Evolutionary conservation across 345 rosid species (phyloP).

Genomic region (Populus tremula): DNA sequence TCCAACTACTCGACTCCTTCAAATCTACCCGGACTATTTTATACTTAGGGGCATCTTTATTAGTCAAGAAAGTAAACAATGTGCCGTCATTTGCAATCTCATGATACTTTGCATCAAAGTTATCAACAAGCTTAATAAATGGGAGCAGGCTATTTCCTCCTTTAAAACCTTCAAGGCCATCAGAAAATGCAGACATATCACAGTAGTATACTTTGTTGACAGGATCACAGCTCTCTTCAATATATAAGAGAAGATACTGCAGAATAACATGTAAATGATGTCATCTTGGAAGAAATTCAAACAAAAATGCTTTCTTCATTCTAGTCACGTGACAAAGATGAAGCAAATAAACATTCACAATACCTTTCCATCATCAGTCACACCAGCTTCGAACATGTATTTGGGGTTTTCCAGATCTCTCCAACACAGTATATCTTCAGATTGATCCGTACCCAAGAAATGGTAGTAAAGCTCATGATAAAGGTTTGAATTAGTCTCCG

Average conservation of each 20-base stretch:
- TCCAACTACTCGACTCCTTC: conserved; percentile 70
- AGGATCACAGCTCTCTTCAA: conserved; percentile 66
- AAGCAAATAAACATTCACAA: neutral
- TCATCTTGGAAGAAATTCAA: neutral
- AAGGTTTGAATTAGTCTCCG: conserved; percentile 81
- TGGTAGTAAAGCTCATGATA: conserved; percentile 81
- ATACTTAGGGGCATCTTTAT: conserved; percentile 79
- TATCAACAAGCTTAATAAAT: conserved; percentile 73
- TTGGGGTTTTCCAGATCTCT: conserved; percentile 79
- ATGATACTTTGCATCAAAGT: conserved; percentile 59
- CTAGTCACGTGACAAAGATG: neutral
- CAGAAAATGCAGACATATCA: conserved; percentile 58
- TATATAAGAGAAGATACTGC: conserved; percentile 69
- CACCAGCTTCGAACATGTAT: conserved; percentile 44
- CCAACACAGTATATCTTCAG: conserved; percentile 89
- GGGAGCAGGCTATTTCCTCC: conserved; percentile 53
- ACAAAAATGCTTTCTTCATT: neutral
- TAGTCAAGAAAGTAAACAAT: conserved; percentile 68
- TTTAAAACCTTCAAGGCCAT: conserved; percentile 63
- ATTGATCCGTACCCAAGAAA: conserved; percentile 68
- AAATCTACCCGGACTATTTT: conserved; percentile 78
- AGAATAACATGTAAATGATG: conserved; percentile 6
- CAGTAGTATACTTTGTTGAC: conserved; percentile 77
- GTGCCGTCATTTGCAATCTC: conserved; percentile 70
- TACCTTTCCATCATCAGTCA: conserved; percentile 93